Base-by-base conservation (phyloP, 1,284 basidiomycete genomes). In the Moesziomyces sp. region DNA sequence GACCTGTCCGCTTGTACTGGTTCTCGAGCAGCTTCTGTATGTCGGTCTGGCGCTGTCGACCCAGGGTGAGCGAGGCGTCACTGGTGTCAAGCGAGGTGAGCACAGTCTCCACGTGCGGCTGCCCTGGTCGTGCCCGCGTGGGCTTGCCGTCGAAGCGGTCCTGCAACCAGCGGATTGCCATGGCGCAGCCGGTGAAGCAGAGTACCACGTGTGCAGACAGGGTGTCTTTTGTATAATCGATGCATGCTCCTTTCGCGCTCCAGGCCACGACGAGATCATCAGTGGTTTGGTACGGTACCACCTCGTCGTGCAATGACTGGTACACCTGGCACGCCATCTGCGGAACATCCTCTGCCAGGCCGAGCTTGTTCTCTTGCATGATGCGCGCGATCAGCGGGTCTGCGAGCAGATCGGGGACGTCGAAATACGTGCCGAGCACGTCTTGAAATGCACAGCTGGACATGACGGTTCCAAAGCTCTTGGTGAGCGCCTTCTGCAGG, bases 291-390 rank as follows among this genome's bases (percentile, higher is more conserved):
- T 61, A 74, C 7, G 80, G 80, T 30, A 82, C 79, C 16, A 81
- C 73, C 28, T 77, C 70, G 56, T 82, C 80, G 48, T 75, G 51
- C 0, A 70, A 53, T 6, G 74, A 68, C 18, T 81, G 77, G 62
- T 76, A 80, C 52, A 82, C 71, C n/a, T 70, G 75, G 24, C 78
- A 73, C 4, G 79, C 73, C 3, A 64, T 57, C 9, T 42, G 58
- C 1, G 79, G 76, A 9, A 23, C 24, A 21, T 62, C 45, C 3
- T 47, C 42, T 30, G 61, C 54, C 14, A 54, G 13, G 9, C 60
- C 68, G 46, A 81, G 38, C 28, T 65, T 64, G 70, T 81, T 79
- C 16, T 69, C 59, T 13, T 40, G 19, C 18, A 80, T 26, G 16
- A 80, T 46, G 8, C 44, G 19, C 8, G 59, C 58, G 2, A 66